These are phyloP conservation scores for Fusarium irregulare DNA, from an alignment of 2,329 filamentous ascomycete species.

Conservation along the genomic window DNA sequence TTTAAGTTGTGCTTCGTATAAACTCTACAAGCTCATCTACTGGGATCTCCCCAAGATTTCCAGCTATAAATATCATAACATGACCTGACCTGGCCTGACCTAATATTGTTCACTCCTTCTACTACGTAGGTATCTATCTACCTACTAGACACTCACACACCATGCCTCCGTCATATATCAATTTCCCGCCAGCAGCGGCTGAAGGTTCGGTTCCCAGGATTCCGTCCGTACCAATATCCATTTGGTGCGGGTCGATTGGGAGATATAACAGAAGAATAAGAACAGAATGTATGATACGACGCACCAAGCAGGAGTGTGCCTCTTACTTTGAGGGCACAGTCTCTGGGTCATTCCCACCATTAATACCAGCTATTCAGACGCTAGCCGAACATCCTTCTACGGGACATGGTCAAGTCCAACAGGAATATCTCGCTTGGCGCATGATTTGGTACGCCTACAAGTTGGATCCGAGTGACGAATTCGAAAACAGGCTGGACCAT, in stretches of 20 bases:
- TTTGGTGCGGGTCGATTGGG: not conserved
- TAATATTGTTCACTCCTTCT: not conserved
- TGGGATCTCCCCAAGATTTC: not conserved
- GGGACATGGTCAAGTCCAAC: slow-evolving; percentile 24
- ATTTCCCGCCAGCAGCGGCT: not conserved
- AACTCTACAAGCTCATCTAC: not conserved
- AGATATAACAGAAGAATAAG: not conserved
- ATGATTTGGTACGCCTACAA: slow-evolving; percentile 28
- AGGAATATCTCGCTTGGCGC: slow-evolving; percentile 31
- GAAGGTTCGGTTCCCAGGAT: not conserved
- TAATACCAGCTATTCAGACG: not conserved
- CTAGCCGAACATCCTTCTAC: not conserved
- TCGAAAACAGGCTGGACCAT: not conserved
- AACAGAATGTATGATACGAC: not conserved
- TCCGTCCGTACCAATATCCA: not conserved
- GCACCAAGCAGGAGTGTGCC: not conserved
- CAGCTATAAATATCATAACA: not conserved
- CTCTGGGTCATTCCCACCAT: not conserved
- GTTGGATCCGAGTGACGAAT: not conserved
- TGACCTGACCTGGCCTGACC: not conserved
- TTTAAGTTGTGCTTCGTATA: not conserved
- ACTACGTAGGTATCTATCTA: not conserved
- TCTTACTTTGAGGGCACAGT: not conserved
- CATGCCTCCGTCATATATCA: not conserved
- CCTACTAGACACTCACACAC: not conserved